These are phyloP conservation scores for Arachnomyces sp. DNA, from an alignment of 2,329 filamentous ascomycete species.

Conservation along the genomic window DNA sequence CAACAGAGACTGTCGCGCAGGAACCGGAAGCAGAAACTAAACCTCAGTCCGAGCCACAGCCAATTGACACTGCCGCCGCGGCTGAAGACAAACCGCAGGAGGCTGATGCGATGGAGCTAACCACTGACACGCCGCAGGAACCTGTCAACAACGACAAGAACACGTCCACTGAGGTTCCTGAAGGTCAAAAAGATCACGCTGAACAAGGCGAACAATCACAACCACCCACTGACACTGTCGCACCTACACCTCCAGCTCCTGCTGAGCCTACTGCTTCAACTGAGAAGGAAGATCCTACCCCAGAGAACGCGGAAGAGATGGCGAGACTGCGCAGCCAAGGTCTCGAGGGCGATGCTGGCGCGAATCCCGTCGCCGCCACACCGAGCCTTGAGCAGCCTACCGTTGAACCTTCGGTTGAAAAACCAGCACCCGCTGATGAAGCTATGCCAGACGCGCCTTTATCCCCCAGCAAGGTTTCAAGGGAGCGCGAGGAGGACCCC, in stretches of 20 bases:
- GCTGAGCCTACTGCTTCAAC: not conserved
- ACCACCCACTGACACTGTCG: too few relatives aligned
- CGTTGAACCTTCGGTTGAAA: slow-evolving; percentile 13
- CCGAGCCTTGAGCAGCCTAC: slow-evolving; percentile 12
- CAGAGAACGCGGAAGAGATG: too few relatives aligned
- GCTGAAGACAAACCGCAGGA: not conserved
- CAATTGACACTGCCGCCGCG: not conserved
- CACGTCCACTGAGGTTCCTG: too few relatives aligned
- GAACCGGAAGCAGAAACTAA: too few relatives aligned
- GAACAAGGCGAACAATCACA: too few relatives aligned
- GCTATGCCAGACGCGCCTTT: slow-evolving; percentile 46
- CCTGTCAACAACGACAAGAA: too few relatives aligned
- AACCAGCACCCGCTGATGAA: slow-evolving; percentile 31
- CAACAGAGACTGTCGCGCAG: too few relatives aligned
- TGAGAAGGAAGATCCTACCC: not conserved
- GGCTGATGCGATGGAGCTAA: not conserved
- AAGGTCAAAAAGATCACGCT: too few relatives aligned
- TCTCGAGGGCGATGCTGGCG: slow-evolving; percentile 10
- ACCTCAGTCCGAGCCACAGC: not conserved
- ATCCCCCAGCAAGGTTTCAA: slow-evolving; percentile 53
- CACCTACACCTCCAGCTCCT: not conserved
- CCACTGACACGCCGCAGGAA: too few relatives aligned
- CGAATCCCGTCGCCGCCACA: slow-evolving; percentile 11
- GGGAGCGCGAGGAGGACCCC: slow-evolving; percentile 68
- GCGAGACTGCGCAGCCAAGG: too few relatives aligned